These are phyloP conservation scores for Cordyceps cicadae DNA, from an alignment of 2,329 filamentous ascomycete genomes.

Conservation along the genomic window DNA sequence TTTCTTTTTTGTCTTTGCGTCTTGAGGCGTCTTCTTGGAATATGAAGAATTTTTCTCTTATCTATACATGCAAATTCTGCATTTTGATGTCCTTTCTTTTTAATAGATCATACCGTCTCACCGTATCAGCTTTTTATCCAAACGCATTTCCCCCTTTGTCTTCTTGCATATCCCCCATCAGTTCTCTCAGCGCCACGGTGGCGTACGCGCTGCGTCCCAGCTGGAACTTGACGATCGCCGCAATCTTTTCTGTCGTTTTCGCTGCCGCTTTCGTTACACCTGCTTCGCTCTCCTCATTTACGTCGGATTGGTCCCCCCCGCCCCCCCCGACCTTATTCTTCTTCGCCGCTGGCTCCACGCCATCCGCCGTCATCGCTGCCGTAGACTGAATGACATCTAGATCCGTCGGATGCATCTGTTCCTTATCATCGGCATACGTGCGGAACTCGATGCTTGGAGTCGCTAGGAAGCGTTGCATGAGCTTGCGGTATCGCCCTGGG, in stretches of 20 bases:
- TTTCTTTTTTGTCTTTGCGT: background rate
- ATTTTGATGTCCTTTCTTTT: background rate
- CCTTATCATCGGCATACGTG: constrained; percentile 59
- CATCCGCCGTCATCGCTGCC: constrained; percentile 21
- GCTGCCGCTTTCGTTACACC: constrained; percentile 12
- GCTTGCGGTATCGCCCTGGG: constrained; percentile 78
- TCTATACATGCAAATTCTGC: background rate
- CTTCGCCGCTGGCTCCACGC: constrained; percentile 14
- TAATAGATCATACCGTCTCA: background rate
- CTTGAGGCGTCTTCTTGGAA: constrained; percentile 1
- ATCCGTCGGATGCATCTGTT: constrained; percentile 88
- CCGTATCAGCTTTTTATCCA: background rate
- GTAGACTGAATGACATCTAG: constrained; percentile 52
- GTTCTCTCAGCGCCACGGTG: constrained; percentile 71
- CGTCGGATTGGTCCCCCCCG: constrained; percentile 23
- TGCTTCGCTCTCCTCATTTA: constrained; percentile 12
- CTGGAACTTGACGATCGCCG: constrained; percentile 67
- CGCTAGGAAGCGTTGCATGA: constrained; percentile 64
- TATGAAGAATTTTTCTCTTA: background rate
- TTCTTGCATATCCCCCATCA: constrained; percentile 48
- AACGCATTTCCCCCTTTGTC: constrained; percentile 1
- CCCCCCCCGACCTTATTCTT: constrained; percentile 17
- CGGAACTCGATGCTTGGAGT: constrained; percentile 60
- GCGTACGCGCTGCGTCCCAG: constrained; percentile 75
- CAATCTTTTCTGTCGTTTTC: constrained; percentile 34